These are phyloP conservation scores for Celoporthe dispersa DNA, from an alignment of 2,329 filamentous ascomycete genomes.

Conservation along the genomic window DNA sequence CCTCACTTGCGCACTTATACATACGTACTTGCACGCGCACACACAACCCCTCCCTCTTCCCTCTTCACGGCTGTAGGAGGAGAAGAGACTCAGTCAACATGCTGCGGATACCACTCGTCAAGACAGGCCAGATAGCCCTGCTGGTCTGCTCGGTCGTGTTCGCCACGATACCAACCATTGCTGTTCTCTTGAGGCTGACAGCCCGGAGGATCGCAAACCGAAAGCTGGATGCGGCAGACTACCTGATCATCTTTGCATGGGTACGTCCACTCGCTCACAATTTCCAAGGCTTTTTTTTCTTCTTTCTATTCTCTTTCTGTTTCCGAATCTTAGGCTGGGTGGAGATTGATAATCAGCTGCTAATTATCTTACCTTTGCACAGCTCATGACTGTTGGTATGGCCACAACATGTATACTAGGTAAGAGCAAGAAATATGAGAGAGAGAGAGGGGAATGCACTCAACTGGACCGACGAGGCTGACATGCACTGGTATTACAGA, in stretches of 20 bases:
- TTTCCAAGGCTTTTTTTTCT: no score
- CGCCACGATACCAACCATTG: slow-evolving; percentile 18
- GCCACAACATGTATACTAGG: slow-evolving; percentile 16
- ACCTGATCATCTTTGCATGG: slow-evolving; percentile 17
- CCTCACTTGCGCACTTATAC: not conserved
- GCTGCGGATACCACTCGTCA: slow-evolving; percentile 10
- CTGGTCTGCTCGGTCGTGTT: slow-evolving; percentile 15
- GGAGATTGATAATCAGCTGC: no score
- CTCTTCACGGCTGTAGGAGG: not conserved
- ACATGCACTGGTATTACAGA: not conserved
- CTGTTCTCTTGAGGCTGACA: slow-evolving; percentile 11
- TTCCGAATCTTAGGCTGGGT: no score
- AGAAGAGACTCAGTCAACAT: slow-evolving; percentile 1
- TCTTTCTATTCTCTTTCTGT: no score
- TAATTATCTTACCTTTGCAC: not conserved
- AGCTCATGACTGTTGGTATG: slow-evolving; percentile 17
- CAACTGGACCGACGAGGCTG: not conserved
- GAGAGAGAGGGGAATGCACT: no score
- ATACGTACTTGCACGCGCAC: not conserved
- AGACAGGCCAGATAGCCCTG: slow-evolving; percentile 18
- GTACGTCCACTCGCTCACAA: not conserved
- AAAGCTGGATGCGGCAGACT: slow-evolving; percentile 19
- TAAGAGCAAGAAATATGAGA: not conserved
- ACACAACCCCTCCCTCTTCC: not conserved
- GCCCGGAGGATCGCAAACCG: slow-evolving; percentile 23